Base-by-base conservation (phyloP, 2,329 filamentous ascomycete genomes). In the Neonectria magnoliae region DNA sequence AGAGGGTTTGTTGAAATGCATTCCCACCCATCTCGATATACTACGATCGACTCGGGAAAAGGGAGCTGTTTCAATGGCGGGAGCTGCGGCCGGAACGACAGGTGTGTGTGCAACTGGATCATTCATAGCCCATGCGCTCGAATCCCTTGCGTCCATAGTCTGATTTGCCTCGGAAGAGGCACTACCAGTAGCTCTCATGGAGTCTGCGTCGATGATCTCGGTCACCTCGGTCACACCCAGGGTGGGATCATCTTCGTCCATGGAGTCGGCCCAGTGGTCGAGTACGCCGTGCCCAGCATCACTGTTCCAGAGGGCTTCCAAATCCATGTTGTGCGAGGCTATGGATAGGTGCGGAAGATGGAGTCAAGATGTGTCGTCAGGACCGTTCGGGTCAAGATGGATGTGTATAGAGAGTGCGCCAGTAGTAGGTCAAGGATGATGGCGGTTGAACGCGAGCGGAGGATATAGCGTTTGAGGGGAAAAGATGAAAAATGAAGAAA, bases 1-100 rank as follows among this genome's bases (percentile, higher is more conserved):
- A 4, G 14, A 27, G 3, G 62, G 27, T 41, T 68, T 72, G 41
- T 75, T 75, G 59, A 74, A 75, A 27, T 60, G 31, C 44, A 29
- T 6, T 10, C 61, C 68, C 14, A 29, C 45, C 64, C 61, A 71
- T 36, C 38, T 67, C 20, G 71, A 69, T 18, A 71, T 27, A 27
- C 31, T 13, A 38, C 5, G 6, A n/a, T 38, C 14, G 33, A 14
- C 33, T 38, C 36, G 36, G 14, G 36, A 7, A n/a, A 7, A 16
- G 13, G 14, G 33, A 36, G 33, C 33, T 36, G 33, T 16, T 13
- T 36, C 13, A 5, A 14, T 36, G 14, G 33, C 33, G 5, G 25
- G 25, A 25, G 25, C 5, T 25, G 25, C 25, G 25, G 6, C 25
- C 25, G 25, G 25, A 25, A 25, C 25, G 25, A 25, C 25, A 25